These are phyloP conservation scores for Platanthera zijinensis DNA, from an alignment of 106 monocot genomes.

Conservation along the genomic window DNA sequence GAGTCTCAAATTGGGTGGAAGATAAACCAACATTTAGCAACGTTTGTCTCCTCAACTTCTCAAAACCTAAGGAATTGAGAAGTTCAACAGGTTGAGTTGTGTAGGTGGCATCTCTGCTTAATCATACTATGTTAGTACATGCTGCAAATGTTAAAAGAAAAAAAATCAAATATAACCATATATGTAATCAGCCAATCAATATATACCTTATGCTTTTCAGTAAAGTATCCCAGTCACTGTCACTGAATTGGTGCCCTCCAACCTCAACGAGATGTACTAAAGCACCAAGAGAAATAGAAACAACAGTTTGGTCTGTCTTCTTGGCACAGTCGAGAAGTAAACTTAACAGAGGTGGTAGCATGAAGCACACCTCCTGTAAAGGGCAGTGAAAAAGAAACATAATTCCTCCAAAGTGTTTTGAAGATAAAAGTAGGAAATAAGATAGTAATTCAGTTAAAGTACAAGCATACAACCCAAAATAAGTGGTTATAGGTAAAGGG, in stretches of 20 bases:
- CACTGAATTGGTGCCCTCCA: constrained; percentile 92
- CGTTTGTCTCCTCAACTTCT: constrained; percentile 34
- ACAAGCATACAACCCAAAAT: background rate
- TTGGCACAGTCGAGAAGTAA: constrained; percentile 99
- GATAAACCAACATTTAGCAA: constrained; percentile 16
- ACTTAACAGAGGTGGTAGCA: constrained; percentile 81
- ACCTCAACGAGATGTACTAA: constrained; percentile 95
- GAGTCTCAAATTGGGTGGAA: constrained; percentile 17
- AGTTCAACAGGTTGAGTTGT: constrained; percentile 96
- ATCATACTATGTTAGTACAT: constrained; percentile 9
- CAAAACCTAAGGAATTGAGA: constrained; percentile 82
- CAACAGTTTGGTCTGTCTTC: constrained; percentile 91
- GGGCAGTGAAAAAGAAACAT: background rate
- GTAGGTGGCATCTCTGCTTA: constrained; percentile 87
- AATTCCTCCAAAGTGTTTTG: background rate
- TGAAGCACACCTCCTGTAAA: constrained; percentile 85
- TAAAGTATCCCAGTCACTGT: constrained; percentile 88
- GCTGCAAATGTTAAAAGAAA: background rate
- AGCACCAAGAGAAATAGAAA: constrained; percentile 92
- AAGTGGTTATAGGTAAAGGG: too few species aligned
- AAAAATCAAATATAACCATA: background rate
- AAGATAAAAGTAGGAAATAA: background rate
- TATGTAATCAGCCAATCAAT: background rate
- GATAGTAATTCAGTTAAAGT: background rate
- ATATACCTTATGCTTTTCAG: constrained; percentile 82